These are phyloP conservation scores for Chaetoscypha palmicola DNA, from an alignment of 2,329 filamentous ascomycete species.

Conservation along the genomic window DNA sequence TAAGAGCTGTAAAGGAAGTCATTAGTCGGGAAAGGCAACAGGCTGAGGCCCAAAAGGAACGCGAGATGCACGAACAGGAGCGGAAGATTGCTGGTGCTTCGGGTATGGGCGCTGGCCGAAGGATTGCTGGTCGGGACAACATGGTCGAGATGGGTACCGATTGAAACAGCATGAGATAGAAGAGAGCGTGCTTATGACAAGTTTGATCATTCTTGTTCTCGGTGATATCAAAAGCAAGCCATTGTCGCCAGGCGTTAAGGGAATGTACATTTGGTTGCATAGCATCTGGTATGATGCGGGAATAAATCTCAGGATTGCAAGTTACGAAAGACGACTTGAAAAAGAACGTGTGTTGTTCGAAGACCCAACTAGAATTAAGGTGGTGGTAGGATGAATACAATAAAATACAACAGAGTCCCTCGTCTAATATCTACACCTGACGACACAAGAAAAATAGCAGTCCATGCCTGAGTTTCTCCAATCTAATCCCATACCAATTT, in stretches of 20 bases:
- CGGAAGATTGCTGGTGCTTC: conserved; percentile 42
- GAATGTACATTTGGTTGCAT: conserved; percentile 27
- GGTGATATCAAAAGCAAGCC: conserved; percentile 16
- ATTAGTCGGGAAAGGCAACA: conserved; percentile 76
- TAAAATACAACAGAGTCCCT: conserved; percentile 3
- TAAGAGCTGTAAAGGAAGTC: conserved; percentile 71
- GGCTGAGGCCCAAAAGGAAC: conserved; percentile 70
- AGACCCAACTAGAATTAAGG: not conserved
- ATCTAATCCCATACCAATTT: conserved; percentile 3
- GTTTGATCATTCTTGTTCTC: too few species aligned
- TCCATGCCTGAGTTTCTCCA: not conserved
- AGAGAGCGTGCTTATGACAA: too few species aligned
- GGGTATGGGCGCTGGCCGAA: conserved; percentile 39
- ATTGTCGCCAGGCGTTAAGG: conserved; percentile 21
- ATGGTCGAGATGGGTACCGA: conserved; percentile 33
- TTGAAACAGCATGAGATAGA: too few species aligned
- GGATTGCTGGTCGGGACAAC: conserved; percentile 26
- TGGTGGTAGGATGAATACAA: not conserved
- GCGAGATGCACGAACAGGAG: conserved; percentile 65
- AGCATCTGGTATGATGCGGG: conserved; percentile 30
- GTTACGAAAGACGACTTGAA: conserved; percentile 8
- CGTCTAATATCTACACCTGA: conserved; percentile 15
- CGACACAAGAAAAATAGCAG: conserved; percentile 5
- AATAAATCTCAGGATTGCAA: conserved; percentile 15
- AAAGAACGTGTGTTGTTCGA: conserved; percentile 1